phyloP scores from a whole-genome alignment of 345 rosid genomes.

The Aurinia saxatilis region DNA sequence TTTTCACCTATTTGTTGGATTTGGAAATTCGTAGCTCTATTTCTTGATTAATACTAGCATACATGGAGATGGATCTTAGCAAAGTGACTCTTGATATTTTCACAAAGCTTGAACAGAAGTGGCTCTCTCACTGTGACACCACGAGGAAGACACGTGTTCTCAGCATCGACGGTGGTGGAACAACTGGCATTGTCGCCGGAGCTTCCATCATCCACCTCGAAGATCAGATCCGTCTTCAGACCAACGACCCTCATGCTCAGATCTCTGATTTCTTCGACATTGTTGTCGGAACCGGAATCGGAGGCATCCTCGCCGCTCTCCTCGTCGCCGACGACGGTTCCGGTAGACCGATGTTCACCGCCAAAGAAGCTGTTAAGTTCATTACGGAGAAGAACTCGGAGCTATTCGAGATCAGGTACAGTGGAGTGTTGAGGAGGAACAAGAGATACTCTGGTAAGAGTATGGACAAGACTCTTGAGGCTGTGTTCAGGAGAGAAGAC shows the following conservation, averaged over 20 bases:
- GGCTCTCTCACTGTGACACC: conserved; percentile 80
- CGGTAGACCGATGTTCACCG: conserved; percentile 67
- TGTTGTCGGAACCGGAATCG: conserved; percentile 81
- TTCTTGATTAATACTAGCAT: background rate
- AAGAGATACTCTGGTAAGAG: conserved; percentile 55
- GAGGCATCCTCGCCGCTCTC: conserved; percentile 70
- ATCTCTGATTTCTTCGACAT: conserved; percentile 87
- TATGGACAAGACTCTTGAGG: conserved; percentile 62
- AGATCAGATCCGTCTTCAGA: conserved; percentile 76
- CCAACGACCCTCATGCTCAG: conserved; percentile 59
- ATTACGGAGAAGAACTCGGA: conserved; percentile 39
- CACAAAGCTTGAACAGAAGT: conserved; percentile 78
- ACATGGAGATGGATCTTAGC: conserved; percentile 67
- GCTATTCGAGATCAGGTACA: conserved; percentile 40
- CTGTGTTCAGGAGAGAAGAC: conserved; percentile 51
- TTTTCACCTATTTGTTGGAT: background rate
- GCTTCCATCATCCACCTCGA: conserved; percentile 67
- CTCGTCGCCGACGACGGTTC: conserved; percentile 67
- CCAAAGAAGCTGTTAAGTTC: conserved; percentile 58
- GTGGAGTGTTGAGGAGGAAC: conserved; percentile 42
- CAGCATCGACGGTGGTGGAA: conserved; percentile 87
- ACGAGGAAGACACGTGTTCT: conserved; percentile 62
- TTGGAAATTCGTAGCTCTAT: background rate
- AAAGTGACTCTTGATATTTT: conserved; percentile 91
- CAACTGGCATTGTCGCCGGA: conserved; percentile 60